phyloP scores from a whole-genome alignment of 2,329 filamentous ascomycete species.

The Trichophyton schoenleinii region DNA sequence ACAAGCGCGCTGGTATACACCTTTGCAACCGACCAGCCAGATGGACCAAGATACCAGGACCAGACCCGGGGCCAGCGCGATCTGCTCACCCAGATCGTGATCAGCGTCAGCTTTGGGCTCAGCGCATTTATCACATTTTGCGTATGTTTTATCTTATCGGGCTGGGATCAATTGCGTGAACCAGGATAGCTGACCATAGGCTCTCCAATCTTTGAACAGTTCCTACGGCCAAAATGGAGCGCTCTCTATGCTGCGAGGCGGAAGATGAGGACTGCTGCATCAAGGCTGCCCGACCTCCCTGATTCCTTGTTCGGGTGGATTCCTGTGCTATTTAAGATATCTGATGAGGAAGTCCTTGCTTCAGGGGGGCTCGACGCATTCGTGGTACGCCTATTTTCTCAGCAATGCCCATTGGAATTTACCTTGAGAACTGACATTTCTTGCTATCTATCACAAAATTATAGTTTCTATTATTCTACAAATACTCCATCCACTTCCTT shows the following conservation, averaged over 20 bases:
- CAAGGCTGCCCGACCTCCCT: constrained; percentile 62
- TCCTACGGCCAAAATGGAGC: constrained; percentile 83
- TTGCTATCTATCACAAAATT: background rate
- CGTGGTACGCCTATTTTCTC: constrained; percentile 45
- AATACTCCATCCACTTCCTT: constrained; percentile 81
- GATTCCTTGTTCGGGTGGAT: constrained; percentile 90
- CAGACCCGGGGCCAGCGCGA: constrained; percentile 27
- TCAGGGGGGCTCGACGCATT: constrained; percentile 91
- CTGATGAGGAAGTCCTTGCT: constrained; percentile 75
- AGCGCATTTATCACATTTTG: constrained; percentile 36
- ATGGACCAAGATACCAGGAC: constrained; percentile 19
- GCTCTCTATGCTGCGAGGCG: constrained; percentile 81
- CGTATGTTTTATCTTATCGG: constrained; percentile 18
- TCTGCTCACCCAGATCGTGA: constrained; percentile 33
- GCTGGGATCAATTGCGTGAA: background rate
- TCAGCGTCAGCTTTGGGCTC: constrained; percentile 32
- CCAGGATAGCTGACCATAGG: background rate
- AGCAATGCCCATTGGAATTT: background rate
- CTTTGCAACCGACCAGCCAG: constrained; percentile 10
- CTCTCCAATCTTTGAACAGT: constrained; percentile 33
- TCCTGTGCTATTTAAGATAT: constrained; percentile 67
- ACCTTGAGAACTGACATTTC: background rate
- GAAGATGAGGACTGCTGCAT: constrained; percentile 54
- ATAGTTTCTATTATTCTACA: constrained; percentile 84
- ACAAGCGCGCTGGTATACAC: constrained; percentile 10